Base-by-base conservation (phyloP, 495 filamentous ascomycete species). In the Trichoderma virens region DNA sequence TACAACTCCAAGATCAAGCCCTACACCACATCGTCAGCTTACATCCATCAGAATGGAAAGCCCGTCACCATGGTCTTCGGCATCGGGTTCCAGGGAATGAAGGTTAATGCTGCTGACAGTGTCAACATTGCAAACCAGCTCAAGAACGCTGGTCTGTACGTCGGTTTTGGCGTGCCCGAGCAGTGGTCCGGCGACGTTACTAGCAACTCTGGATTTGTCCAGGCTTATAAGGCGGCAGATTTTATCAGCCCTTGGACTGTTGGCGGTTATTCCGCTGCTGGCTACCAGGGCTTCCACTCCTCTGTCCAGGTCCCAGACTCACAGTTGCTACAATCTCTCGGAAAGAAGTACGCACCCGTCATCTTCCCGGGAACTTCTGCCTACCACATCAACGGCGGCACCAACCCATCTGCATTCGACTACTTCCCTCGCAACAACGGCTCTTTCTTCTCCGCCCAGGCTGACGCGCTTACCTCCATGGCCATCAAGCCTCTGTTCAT, bases 161-260 rank as follows among this genome's bases (percentile, higher is more conserved):
- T 74, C 27, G 68, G 72, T 18, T 65, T 74, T 5, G 70, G 70
- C 30, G 68, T 70, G 11, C 68, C 68, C 35, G 68, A 72, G 62
- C 68, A 68, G 14, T 68, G 72, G 72, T 67, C 70, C 18, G 67
- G 66, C 5, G 72, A 74, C 38, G 34, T 70, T 8, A 69, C 65
- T 0, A 38, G 69, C 27, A 60, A 74, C 45, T 28, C 51, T 6
- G 60, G 66, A 0, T 74, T 64, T 65, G 67, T 67, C 13, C 59
- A 65, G 5, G 70, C 71, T 11, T 74, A 72, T 59, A 64, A 62
- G 14, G 64, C 69, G 25, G 72, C 72, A 18, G 70, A 74, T 32
- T 69, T 72, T 65, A 66, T 74, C 31, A 70, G 72, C n/a, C 72
- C 72, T 2, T 74, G 72, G 72, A 70, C 72, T 0, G 72, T 74